Evolutionary conservation across 2,329 filamentous ascomycete genomes (phyloP).

Genomic region (Botrytis aclada): DNA sequence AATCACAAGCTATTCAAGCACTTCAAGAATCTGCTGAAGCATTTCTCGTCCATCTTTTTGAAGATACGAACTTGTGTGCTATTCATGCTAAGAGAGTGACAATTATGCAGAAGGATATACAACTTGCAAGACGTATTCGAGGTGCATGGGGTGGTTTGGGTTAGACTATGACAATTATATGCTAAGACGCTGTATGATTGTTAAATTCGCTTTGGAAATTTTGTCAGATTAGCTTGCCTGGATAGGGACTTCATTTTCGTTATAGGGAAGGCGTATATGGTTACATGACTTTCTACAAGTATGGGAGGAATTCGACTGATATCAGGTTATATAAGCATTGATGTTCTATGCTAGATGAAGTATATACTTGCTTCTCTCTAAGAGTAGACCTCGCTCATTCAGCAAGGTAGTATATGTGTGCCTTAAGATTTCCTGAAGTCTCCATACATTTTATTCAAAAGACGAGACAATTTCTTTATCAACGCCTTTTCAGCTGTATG

Average conservation of each 20-base stretch:
- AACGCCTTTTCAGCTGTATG: slow-evolving; percentile 29
- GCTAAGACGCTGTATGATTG: neutral
- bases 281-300: neutral
- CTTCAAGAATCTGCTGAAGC: slow-evolving; percentile 96
- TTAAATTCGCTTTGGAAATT: neutral
- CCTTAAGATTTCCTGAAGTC: neutral
- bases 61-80: slow-evolving; percentile 92
- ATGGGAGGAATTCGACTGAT: slow-evolving; percentile 1
- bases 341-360: neutral
- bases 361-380: neutral
- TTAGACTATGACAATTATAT: slow-evolving; percentile 32
- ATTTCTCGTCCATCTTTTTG: slow-evolving; percentile 93
- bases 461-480: neutral
- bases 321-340: neutral
- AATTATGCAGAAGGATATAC: slow-evolving; percentile 98
- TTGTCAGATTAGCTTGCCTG: slow-evolving; percentile 9
- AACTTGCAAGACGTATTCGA: slow-evolving; percentile 78
- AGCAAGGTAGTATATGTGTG: neutral
- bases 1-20: slow-evolving; percentile 89
- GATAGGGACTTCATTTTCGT: neutral
- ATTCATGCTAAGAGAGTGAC: slow-evolving; percentile 96
- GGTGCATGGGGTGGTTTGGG: slow-evolving; percentile 72
- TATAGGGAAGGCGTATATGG: slow-evolving; percentile 7
- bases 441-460: neutral
- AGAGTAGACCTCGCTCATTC: neutral